Percentiles rank a stretch among this genome's conserved stretches.
These are phyloP conservation scores for Phytopythium aichiense DNA, from an alignment of 352 stramenopile genomes.

Conservation along the genomic window DNA sequence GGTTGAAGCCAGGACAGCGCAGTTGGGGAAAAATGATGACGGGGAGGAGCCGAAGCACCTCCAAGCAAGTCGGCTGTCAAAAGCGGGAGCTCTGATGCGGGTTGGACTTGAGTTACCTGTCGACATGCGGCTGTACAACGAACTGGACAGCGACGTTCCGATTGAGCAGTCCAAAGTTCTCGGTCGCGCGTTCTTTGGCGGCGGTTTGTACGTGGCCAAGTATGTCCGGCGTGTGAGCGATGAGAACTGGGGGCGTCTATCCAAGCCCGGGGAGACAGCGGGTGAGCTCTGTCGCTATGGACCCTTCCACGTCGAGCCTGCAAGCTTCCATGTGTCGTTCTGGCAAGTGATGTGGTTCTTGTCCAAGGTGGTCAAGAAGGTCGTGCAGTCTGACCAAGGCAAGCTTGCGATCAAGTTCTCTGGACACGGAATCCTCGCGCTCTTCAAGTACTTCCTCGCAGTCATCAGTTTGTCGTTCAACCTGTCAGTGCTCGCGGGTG, in stretches of 20 bases:
- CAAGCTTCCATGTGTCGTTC: conserved; percentile 16
- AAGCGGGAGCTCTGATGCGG: conserved; percentile 12
- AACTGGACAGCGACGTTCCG: neutral
- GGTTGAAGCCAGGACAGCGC: conserved; percentile 24
- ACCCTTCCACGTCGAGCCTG: conserved; percentile 36
- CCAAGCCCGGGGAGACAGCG: conserved; percentile 8
- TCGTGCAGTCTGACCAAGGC: conserved; percentile 19
- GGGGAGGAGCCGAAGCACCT: neutral
- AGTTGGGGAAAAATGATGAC: conserved; percentile 11
- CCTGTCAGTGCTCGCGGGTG: conserved; percentile 36
- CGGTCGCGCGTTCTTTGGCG: conserved; percentile 21
- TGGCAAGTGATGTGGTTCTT: conserved; percentile 17
- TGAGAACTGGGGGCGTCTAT: neutral
- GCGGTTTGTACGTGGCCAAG: conserved; percentile 43
- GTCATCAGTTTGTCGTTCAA: conserved; percentile 65
- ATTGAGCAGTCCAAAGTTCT: conserved; percentile 11
- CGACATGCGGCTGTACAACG: no score
- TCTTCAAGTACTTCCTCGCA: conserved; percentile 45
- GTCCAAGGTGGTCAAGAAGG: conserved; percentile 13
- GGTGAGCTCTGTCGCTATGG: conserved; percentile 50
- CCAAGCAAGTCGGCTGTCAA: conserved; percentile 6
- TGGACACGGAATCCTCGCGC: conserved; percentile 17
- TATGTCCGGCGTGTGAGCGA: conserved; percentile 30
- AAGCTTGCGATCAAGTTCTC: conserved; percentile 25
- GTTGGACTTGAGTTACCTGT: conserved; percentile 26